A percentile compares a stretch with the other conserved stretches of the same genome.
These are phyloP conservation scores for Sporothrix mexicana DNA, from an alignment of 2,329 filamentous ascomycete genomes.

Conservation along the genomic window DNA sequence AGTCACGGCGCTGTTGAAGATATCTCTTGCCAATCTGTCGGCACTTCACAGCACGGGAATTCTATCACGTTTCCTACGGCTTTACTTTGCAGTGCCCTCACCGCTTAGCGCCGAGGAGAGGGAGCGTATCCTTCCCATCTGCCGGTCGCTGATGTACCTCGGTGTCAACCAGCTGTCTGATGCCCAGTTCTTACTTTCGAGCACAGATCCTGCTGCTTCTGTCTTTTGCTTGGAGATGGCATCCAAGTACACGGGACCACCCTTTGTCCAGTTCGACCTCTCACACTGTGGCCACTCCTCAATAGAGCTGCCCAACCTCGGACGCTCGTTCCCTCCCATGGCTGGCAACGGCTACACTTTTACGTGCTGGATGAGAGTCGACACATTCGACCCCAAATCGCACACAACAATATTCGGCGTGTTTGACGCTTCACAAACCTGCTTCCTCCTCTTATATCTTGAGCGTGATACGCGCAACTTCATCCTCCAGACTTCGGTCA, in stretches of 20 bases:
- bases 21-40: conserved; percentile 72
- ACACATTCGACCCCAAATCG: conserved; percentile 79
- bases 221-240: conserved; percentile 77
- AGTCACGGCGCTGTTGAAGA: conserved; percentile 61
- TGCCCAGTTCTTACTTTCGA: conserved; percentile 72
- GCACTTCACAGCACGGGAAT: conserved; percentile 75
- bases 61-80: conserved; percentile 67
- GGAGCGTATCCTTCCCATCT: conserved; percentile 68
- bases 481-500: conserved; percentile 94
- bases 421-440: conserved; percentile 89
- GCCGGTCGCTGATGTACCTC: conserved; percentile 71
- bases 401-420: conserved; percentile 97
- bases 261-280: conserved; percentile 93
- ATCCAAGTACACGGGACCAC: conserved; percentile 74
- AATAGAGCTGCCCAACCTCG: conserved; percentile 85
- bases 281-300: conserved; percentile 87
- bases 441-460: conserved; percentile 91
- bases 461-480: conserved; percentile 93
- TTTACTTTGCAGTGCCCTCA: conserved; percentile 62
- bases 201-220: conserved; percentile 59
- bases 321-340: conserved; percentile 81
- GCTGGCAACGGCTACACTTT: conserved; percentile 87
- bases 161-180: conserved; percentile 83
- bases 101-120: conserved; percentile 62
- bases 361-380: conserved; percentile 85